phyloP scores from a whole-genome alignment of 129 eudicot species.

The Logfia minima region DNA sequence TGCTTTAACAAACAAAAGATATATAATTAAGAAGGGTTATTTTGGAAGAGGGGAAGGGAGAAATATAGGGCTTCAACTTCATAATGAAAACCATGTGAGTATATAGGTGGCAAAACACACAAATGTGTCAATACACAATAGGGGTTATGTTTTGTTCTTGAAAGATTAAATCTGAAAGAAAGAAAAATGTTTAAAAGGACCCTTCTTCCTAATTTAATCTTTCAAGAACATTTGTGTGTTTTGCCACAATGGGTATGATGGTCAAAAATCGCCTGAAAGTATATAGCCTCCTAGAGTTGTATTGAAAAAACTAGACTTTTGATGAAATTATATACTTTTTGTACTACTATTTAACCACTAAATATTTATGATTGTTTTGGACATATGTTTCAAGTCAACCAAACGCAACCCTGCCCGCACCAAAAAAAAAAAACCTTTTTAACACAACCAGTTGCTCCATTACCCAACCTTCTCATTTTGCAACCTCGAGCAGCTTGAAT shows the following conservation, averaged over 20 bases:
- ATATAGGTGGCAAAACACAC: background rate
- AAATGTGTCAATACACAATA: background rate
- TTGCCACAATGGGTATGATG: background rate
- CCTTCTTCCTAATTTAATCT: no score
- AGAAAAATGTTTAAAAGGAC: background rate
- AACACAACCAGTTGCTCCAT: background rate
- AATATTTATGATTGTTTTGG: background rate
- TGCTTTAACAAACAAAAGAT: constrained; percentile 24
- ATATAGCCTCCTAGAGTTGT: background rate
- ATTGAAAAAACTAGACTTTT: background rate
- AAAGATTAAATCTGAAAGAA: no score
- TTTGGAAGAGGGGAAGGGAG: background rate
- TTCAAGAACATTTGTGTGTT: no score
- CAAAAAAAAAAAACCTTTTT: background rate
- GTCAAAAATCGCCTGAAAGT: background rate
- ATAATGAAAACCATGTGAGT: background rate
- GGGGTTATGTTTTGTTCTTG: background rate
- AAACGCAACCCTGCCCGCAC: background rate
- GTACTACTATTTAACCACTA: background rate
- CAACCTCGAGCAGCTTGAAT: background rate
- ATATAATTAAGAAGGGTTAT: background rate
- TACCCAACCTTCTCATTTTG: background rate
- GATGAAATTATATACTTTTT: background rate
- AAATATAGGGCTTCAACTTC: background rate
- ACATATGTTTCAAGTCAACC: background rate